phyloP scores from a whole-genome alignment of 2,329 filamentous ascomycete species.

The Byssochlamys sp. region DNA sequence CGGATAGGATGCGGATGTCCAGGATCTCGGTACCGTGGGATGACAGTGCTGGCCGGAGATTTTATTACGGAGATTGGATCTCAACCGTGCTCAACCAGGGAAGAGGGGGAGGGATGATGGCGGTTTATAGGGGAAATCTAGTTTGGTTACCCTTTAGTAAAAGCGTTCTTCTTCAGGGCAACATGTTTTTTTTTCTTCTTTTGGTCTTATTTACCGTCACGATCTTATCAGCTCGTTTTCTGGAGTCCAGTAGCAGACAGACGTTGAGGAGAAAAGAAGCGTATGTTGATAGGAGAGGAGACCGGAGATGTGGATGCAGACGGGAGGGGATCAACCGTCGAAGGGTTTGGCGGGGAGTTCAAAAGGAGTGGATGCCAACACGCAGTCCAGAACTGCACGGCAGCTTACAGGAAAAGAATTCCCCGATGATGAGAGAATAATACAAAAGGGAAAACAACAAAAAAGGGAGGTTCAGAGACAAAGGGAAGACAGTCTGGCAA shows the following conservation, averaged over 20 bases:
- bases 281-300: conserved; percentile 6
- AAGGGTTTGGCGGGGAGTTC: background rate
- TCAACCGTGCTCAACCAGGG: background rate
- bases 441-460: background rate
- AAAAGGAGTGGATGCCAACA: background rate
- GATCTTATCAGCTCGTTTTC: no score
- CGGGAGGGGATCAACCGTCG: background rate
- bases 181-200: background rate
- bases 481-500: background rate
- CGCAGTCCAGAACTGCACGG: background rate
- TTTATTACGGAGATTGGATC: background rate
- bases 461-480: background rate
- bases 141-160: no score
- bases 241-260: background rate
- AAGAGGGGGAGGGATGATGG: background rate
- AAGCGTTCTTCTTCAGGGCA: no score
- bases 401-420: background rate
- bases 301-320: conserved; percentile 4
- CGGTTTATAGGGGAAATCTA: background rate
- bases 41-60: background rate
- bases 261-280: conserved; percentile 3
- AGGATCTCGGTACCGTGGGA: background rate
- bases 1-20: background rate
- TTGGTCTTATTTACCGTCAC: background rate
- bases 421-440: background rate